phyloP scores from a whole-genome alignment of 495 filamentous ascomycete species.

The Hamigera avellanea region DNA sequence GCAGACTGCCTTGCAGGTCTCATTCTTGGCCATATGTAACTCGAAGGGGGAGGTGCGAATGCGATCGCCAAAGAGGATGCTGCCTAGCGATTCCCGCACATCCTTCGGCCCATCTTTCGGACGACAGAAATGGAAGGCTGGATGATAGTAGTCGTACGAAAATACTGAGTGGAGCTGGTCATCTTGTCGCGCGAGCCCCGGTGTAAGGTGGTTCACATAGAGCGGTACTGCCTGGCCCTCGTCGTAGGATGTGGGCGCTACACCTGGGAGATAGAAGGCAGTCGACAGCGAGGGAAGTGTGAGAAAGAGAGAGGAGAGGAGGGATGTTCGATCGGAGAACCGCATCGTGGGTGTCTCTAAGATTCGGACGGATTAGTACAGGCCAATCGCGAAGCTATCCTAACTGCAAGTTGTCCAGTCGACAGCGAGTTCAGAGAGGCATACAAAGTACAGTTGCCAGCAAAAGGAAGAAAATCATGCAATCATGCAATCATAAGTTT shows the following conservation, averaged over 20 bases:
- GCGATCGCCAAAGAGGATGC: conserved; percentile 92
- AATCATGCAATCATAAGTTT: too few relatives aligned
- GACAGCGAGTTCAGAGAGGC: too few relatives aligned
- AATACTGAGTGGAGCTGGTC: conserved; percentile 78
- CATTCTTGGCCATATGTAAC: conserved; percentile 70
- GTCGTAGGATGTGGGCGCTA: conserved; percentile 87
- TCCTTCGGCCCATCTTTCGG: conserved; percentile 62
- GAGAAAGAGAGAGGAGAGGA: conserved; percentile 20
- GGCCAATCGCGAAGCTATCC: too few relatives aligned
- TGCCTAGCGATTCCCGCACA: conserved; percentile 81
- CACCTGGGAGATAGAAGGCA: conserved; percentile 92
- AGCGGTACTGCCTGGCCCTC: conserved; percentile 67
- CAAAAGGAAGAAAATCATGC: too few relatives aligned
- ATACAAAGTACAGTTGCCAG: too few relatives aligned
- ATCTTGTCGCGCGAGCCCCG: conserved; percentile 61
- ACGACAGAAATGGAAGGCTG: conserved; percentile 72
- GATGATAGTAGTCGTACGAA: conserved; percentile 91
- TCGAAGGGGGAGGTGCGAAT: conserved; percentile 89
- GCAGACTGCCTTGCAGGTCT: conserved; percentile 76
- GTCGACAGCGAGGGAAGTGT: conserved; percentile 39
- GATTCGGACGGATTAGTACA: too few relatives aligned
- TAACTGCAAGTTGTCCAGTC: too few relatives aligned
- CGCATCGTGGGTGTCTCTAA: conserved; percentile 23
- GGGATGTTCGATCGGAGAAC: conserved; percentile 19
- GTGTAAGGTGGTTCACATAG: conserved; percentile 85